phyloP scores from a whole-genome alignment of 1,139 yeast species.

The Lodderomyces theae region DNA sequence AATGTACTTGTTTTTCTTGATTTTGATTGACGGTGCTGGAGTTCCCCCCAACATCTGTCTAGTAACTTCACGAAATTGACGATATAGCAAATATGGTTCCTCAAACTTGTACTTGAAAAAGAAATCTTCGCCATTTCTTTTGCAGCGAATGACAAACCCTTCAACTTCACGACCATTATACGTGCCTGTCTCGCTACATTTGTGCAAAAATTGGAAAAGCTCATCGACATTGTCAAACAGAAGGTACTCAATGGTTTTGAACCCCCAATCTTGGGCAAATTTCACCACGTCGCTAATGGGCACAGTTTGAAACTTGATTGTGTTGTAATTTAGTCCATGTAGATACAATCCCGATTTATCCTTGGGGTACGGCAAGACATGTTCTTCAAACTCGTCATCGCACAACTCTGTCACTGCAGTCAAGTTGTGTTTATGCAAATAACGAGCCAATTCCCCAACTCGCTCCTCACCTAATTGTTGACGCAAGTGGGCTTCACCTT shows the following conservation, averaged over 20 bases:
- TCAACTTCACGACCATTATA: constrained; percentile 75
- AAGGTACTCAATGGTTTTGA: constrained; percentile 53
- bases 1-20: constrained; percentile 50
- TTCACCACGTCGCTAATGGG: constrained; percentile 56
- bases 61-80: constrained; percentile 89
- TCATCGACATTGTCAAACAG: constrained; percentile 33
- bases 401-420: constrained; percentile 94
- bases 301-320: constrained; percentile 59
- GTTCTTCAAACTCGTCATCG: constrained; percentile 93
- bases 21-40: constrained; percentile 39
- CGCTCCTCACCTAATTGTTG: constrained; percentile 44
- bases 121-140: constrained; percentile 30
- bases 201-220: constrained; percentile 52
- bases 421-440: constrained; percentile 48
- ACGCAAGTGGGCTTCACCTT: constrained; percentile 61
- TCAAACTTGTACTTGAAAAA: constrained; percentile 94
- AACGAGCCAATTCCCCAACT: constrained; percentile 51
- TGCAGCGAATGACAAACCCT: constrained; percentile 87
- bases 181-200: constrained; percentile 64
- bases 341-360: constrained; percentile 78
- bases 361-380: constrained; percentile 70
- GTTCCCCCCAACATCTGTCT: constrained; percentile 50
- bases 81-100: constrained; percentile 87
- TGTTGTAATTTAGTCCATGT: constrained; percentile 82
- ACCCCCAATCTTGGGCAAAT: constrained; percentile 74